Base-by-base conservation (phyloP, 139 green algal species). In the Deuterostichococcus epilithicus region DNA sequence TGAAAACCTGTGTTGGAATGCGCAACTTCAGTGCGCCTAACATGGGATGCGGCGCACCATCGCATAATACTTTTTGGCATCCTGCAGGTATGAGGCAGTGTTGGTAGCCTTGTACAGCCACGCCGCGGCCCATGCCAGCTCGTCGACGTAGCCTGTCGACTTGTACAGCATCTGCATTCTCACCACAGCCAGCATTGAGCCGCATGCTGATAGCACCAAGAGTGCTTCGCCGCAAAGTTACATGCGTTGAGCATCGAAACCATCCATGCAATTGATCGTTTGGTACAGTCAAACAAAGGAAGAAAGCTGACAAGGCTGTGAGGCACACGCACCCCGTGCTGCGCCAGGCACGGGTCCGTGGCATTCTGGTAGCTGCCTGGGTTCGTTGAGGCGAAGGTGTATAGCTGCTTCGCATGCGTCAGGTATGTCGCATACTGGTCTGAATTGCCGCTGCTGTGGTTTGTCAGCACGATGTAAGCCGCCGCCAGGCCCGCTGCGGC, bases 101-200 rank as follows among this genome's bases (percentile, higher is more conserved):
- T 23, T 23, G 20, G 87, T 91, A 22, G 86, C 88, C 70, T 86
- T 84, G 77, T 89, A 87, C 67, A 93, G 75, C 89, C 89, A 93
- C 26, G 73, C 77, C 23, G 88, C 88, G 4, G 77, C 86, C 63
- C 63, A 69, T 2, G 30, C n/a, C 30, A 69, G 63, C 63, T 69
- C 63, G 25, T 69, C 63, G 30, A 69, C 15, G 63, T 38, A 69
- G 63, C 63, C 63, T 5, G 63, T 69, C 5, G 63, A 69, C 5
- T 8, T 10, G 63, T 69, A 69, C 63, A 69, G 28, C 30, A 35
- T 13, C 63, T 69, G 63, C 63, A 69, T 5, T 5, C 2, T 15
- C 15, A 28, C 28, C 23, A 69, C 15, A 5, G 18, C 52, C 26
- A 30, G 52, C 52, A 8, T 23, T 23, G 42, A 52, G 8, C 42